Evolutionary conservation across 805 yeast genomes (phyloP).

Genomic region (Zygotorulaspora chibaensis): DNA sequence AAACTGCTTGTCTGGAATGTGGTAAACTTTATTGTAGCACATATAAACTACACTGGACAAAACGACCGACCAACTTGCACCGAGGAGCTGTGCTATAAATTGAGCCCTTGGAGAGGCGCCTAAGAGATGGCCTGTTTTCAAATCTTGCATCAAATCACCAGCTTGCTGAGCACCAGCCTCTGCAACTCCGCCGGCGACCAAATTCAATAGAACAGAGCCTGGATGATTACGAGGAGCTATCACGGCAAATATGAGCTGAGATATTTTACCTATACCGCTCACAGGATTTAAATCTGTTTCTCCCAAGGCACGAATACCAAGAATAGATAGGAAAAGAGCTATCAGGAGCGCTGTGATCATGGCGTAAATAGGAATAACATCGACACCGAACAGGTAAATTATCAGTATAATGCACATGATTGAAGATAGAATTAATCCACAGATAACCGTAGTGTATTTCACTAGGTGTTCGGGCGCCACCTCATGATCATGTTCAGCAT

Average conservation of each 20-base stretch:
- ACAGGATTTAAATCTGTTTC: constrained; percentile 97
- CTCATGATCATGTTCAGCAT: constrained; percentile 34
- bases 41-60: constrained; percentile 79
- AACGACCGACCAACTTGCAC: constrained; percentile 78
- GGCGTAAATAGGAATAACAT: constrained; percentile 65
- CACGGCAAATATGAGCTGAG: constrained; percentile 83
- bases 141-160: constrained; percentile 95
- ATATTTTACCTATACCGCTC: constrained; percentile 90
- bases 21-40: constrained; percentile 75
- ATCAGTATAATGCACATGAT: constrained; percentile 63
- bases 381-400: constrained; percentile 59
- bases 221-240: constrained; percentile 71
- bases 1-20: constrained; percentile 76
- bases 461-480: constrained; percentile 48
- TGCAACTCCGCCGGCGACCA: constrained; percentile 94
- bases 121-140: constrained; percentile 86
- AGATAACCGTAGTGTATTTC: constrained; percentile 42
- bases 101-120: constrained; percentile 94
- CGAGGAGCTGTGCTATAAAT: constrained; percentile 83
- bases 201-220: constrained; percentile 75
- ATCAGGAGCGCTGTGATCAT: constrained; percentile 62
- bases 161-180: constrained; percentile 99
- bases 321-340: constrained; percentile 73
- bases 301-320: constrained; percentile 92
- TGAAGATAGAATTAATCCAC: constrained; percentile 65